Evolutionary conservation across 2,329 filamentous ascomycete genomes (phyloP), one percentile per base, ranked within the genome.

Genomic region (Ceratocystis papillata): DNA sequence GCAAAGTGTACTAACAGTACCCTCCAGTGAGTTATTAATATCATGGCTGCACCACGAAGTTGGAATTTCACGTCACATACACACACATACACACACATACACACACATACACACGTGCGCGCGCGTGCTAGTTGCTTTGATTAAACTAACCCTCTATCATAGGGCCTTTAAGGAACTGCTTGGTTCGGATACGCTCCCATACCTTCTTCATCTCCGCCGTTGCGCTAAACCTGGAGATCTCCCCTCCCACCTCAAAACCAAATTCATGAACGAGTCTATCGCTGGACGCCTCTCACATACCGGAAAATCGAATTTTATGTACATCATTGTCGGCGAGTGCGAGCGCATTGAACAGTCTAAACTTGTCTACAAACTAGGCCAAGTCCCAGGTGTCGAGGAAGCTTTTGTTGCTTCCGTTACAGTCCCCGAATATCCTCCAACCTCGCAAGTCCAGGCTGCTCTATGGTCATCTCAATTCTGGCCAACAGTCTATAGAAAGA

Each of bases 401-500:
- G 77, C 83, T 59, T 83, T 83, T 71, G 76, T 91, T 63, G 79
- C 81, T 64, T 80, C 79, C 65, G 83, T 90, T 65, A 82, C 84
- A 0, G 86, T 94, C 12, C 90, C 90, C 5, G 78, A 87, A 30
- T 77, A 90, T 57, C 81, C 89, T 28, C 90, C 90, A 1, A 90
- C 87, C 4, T 92, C 88, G 2, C 83, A 87, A 70, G 80, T 87
- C 48, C 88, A 93, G 74, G 88, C 90, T 7, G 83, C 82, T 30
- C 78, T 83, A 73, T 94, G 89, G 89, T 87, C 85, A 30, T 79
- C 82, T 44, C 81, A 86, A 70, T 93, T 90, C 74, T 95, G 90
- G 90, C 90, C 90, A 12, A 88, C 87, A 1, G 84, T 92, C 62
- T 95, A 94, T 76, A 87, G 89, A 69, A 91, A 91, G 77, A 92